A percentile compares a stretch with the other conserved stretches of the same genome.
Evolutionary conservation across 139 green algal species (phyloP).

Genomic region (Coelastrella sp.): DNA sequence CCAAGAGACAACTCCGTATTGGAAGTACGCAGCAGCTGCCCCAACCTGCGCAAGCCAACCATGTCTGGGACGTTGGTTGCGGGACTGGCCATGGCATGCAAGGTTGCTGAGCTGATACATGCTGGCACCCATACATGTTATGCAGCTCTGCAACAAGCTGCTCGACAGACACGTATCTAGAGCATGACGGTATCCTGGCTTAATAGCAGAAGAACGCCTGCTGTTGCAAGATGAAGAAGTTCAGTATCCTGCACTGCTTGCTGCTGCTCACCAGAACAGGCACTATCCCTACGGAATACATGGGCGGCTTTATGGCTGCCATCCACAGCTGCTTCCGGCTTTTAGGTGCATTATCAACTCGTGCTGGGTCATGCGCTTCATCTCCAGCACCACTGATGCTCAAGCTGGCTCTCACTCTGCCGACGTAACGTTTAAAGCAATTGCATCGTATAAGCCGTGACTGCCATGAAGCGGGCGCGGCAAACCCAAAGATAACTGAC

Average conservation of each 20-base stretch:
- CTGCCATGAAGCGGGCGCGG: background rate
- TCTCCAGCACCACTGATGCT: background rate
- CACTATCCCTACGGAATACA: slow-evolving; percentile 94
- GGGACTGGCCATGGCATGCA: no score
- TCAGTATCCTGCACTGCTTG: background rate
- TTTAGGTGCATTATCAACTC: slow-evolving; percentile 33
- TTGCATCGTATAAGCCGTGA: background rate
- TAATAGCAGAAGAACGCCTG: no score
- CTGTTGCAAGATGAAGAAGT: no score
- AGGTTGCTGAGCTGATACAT: no score
- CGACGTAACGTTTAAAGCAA: background rate
- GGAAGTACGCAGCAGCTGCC: slow-evolving; percentile 68
- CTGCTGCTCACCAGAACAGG: slow-evolving; percentile 82
- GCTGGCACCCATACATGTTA: no score
- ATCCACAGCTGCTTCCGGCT: slow-evolving; percentile 77
- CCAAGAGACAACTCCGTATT: slow-evolving; percentile 58
- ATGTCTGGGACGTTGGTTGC: background rate
- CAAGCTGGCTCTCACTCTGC: background rate
- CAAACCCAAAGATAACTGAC: background rate
- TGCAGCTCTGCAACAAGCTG: no score
- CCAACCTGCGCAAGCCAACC: slow-evolving; percentile 67
- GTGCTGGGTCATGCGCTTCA: background rate
- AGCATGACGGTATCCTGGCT: no score
- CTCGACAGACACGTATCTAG: no score
- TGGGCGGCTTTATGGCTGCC: slow-evolving; percentile 90